Conservation (phyloP, 2,329 filamentous ascomycete genomes). For the Cytospora piceae region DNA sequence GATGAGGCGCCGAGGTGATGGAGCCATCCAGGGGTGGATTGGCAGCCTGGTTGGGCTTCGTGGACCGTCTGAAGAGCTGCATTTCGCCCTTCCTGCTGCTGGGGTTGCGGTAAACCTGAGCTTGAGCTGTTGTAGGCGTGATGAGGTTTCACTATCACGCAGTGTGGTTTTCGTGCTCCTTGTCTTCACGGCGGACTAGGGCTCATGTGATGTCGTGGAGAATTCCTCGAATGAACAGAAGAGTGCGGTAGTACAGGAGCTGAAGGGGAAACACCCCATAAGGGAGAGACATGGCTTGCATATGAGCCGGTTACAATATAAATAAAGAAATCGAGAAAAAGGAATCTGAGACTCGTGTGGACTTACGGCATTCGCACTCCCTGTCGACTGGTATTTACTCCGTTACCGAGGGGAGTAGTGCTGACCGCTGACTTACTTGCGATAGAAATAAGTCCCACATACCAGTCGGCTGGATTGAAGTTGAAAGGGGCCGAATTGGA, state of each 20-base stretch:
- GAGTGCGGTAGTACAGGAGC: neutral
- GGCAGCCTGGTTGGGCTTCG: conserved; percentile 24
- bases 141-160: neutral
- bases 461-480: too few species aligned
- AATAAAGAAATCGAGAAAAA: neutral
- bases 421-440: too few species aligned
- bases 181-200: neutral
- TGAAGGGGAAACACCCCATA: neutral
- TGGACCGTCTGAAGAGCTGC: conserved; percentile 26
- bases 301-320: neutral
- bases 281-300: neutral
- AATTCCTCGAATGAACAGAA: neutral
- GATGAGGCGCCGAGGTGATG: neutral
- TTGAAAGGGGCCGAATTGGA: too few species aligned
- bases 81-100: conserved; percentile 1
- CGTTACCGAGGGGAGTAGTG: too few species aligned
- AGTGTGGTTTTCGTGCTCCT: neutral
- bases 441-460: too few species aligned
- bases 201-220: neutral
- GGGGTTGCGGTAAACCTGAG: neutral
- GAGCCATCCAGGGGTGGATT: conserved; percentile 9
- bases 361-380: too few species aligned
- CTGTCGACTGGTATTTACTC: too few species aligned
- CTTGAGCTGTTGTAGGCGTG: neutral
- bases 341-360: too few species aligned